phyloP scores from a whole-genome alignment of 2,329 filamentous ascomycete genomes.

The Ophiostoma sp. region DNA sequence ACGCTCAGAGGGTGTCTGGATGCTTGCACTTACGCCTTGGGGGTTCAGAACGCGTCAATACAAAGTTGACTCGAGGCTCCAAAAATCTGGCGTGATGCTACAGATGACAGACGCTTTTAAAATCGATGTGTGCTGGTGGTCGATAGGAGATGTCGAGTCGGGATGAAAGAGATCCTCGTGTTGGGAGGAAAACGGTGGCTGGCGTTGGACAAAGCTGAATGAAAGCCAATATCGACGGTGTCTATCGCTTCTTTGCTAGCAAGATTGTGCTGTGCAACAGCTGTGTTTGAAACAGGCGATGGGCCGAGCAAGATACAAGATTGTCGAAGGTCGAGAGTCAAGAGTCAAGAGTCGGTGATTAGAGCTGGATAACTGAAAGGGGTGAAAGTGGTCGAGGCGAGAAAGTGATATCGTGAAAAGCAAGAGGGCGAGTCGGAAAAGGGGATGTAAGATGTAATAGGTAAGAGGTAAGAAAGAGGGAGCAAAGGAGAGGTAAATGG shows the following conservation, averaged over 20 bases:
- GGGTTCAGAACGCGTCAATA: neutral
- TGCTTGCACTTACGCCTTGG: constrained; percentile 4
- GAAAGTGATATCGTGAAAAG: neutral
- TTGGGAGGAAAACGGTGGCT: neutral
- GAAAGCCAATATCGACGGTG: neutral
- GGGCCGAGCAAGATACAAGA: neutral
- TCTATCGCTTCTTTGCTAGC: neutral
- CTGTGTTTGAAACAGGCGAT: neutral
- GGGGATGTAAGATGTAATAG: neutral
- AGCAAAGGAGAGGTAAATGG: neutral
- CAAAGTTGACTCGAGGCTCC: constrained; percentile 2
- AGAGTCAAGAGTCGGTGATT: neutral
- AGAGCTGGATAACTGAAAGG: neutral
- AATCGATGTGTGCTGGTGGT: neutral
- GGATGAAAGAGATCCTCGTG: neutral
- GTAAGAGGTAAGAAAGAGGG: neutral
- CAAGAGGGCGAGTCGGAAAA: neutral
- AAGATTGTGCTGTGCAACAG: neutral
- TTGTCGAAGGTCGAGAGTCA: neutral
- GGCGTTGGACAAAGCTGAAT: neutral
- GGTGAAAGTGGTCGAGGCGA: neutral
- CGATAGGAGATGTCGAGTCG: neutral
- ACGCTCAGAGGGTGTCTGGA: neutral
- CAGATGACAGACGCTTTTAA: neutral
- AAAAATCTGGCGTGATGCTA: neutral